Percentiles rank a stretch among this genome's conserved stretches.
These are phyloP conservation scores for Stachybotrys echinatus DNA, from an alignment of 2,329 filamentous ascomycete species.

Conservation along the genomic window DNA sequence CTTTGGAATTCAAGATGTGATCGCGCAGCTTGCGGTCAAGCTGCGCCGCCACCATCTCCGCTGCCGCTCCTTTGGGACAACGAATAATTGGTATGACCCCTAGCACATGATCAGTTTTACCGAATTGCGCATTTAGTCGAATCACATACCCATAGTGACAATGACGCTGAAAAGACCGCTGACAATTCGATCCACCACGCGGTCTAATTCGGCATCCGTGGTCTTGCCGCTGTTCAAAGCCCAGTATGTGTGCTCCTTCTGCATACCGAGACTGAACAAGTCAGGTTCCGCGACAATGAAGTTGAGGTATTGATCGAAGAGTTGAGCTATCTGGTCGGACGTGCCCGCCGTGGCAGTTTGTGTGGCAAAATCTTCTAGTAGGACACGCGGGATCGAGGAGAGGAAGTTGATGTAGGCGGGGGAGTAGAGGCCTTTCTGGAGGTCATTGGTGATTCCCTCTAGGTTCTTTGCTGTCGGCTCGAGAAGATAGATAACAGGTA, in stretches of 20 bases:
- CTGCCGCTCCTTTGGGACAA: constrained; percentile 86
- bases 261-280: constrained; percentile 88
- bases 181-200: constrained; percentile 84
- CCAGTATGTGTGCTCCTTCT: constrained; percentile 87
- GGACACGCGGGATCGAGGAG: constrained; percentile 80
- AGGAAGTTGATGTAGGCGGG: constrained; percentile 97
- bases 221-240: constrained; percentile 92
- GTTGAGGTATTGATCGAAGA: constrained; percentile 96
- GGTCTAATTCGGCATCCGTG: constrained; percentile 83
- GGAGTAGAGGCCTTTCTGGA: constrained; percentile 82
- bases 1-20: constrained; percentile 95
- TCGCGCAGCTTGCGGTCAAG: constrained; percentile 93
- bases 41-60: constrained; percentile 90
- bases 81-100: constrained; percentile 91
- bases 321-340: constrained; percentile 82
- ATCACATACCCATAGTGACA: constrained; percentile 84
- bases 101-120: constrained; percentile 25
- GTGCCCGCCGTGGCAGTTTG: constrained; percentile 81
- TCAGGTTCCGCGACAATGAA: constrained; percentile 96
- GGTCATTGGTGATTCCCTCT: constrained; percentile 75
- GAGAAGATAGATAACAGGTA: constrained; percentile 93
- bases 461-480: constrained; percentile 82
- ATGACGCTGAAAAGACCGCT: constrained; percentile 96
- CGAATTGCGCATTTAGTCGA: neutral
- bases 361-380: constrained; percentile 91